Base-by-base conservation (phyloP, 805 yeast species). In the Nakazawaea ambrosiae region DNA sequence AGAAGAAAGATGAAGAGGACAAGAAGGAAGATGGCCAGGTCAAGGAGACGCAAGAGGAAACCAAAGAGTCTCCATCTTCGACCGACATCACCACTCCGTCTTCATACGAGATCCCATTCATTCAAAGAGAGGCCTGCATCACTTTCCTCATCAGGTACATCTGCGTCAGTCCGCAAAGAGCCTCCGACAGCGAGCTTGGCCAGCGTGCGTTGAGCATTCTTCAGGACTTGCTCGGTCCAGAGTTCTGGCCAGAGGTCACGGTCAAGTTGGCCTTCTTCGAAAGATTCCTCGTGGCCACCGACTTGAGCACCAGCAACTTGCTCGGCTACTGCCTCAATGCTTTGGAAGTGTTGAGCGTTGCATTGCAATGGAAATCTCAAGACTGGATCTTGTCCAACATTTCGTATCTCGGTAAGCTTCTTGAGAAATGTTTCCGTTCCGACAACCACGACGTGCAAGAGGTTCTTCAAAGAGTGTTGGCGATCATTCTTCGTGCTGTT, bases 371-470 rank as follows among this genome's bases (percentile, higher is more conserved):
- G 71, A 84, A 84, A 58, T 57, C 77, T 2, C 58, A 82, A 0
- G 75, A 68, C 11, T 92, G 97, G 97, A 81, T 92, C 37, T 61
- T 82, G 29, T 72, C 75, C 2, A 83, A 88, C 45, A 58, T 88
- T 27, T 64, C 69, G 2, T 75, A 80, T 24, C 68, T 94, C 23
- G 89, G 83, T 45, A 73, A 72, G 39, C 61, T 92, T 12, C 63
- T 92, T 12, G 95, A 84, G 42, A 85, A 85, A 47, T 80, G 95
- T 49, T 66, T 92, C 45, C 76, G 79, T 33, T 80, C 92, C 1
- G 88, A 83, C 48, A 82, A 85, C 46, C 88, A 81, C 45, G 96
- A 85, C 54, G 77, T 88, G 11, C 97, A 89, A 54, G 90, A 82
- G 49, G 86, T 81, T 0, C 61, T 87, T 19, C 92, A 82, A 51